phyloP scores from a whole-genome alignment of 2,329 filamentous ascomycete genomes.

The Pseudocercospora crystallina region DNA sequence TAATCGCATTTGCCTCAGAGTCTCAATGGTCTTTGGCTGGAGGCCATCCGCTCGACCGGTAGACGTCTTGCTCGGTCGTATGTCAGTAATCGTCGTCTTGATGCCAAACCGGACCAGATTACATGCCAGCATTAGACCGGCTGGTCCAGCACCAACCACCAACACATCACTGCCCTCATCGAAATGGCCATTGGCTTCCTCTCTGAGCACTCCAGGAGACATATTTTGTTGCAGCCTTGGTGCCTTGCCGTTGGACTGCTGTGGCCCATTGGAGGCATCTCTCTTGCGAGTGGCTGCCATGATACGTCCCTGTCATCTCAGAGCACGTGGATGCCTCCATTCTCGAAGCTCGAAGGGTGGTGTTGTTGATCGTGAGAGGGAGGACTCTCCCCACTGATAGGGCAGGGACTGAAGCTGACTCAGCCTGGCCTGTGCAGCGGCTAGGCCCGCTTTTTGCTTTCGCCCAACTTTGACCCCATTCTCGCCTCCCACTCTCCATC shows the following conservation, averaged over 20 bases:
- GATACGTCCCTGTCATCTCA: no score
- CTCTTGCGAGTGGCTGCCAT: conserved; percentile 5
- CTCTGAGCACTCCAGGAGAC: conserved; percentile 13
- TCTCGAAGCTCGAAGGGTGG: no score
- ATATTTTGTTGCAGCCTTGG: conserved; percentile 11
- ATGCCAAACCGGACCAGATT: conserved; percentile 66
- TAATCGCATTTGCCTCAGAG: conserved; percentile 70
- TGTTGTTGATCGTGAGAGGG: no score
- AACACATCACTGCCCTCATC: conserved; percentile 2
- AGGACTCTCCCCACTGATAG: neutral
- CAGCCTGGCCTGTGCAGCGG: neutral
- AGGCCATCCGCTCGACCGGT: conserved; percentile 70
- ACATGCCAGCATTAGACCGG: conserved; percentile 46
- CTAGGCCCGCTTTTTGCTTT: neutral
- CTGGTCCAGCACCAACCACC: conserved; percentile 44
- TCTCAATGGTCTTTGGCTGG: conserved; percentile 77
- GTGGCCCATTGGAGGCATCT: conserved; percentile 1
- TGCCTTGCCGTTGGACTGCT: conserved; percentile 1
- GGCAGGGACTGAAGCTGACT: neutral
- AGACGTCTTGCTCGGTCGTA: conserved; percentile 65
- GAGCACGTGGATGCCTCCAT: no score
- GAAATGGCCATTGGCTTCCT: neutral
- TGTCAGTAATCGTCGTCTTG: conserved; percentile 65
- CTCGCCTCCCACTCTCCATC: neutral
- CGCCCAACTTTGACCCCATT: conserved; percentile 3